A percentile compares a stretch with the other conserved stretches of the same genome.
phyloP scores from a whole-genome alignment of 2,329 filamentous ascomycete species.

The Fusarium penzigii region DNA sequence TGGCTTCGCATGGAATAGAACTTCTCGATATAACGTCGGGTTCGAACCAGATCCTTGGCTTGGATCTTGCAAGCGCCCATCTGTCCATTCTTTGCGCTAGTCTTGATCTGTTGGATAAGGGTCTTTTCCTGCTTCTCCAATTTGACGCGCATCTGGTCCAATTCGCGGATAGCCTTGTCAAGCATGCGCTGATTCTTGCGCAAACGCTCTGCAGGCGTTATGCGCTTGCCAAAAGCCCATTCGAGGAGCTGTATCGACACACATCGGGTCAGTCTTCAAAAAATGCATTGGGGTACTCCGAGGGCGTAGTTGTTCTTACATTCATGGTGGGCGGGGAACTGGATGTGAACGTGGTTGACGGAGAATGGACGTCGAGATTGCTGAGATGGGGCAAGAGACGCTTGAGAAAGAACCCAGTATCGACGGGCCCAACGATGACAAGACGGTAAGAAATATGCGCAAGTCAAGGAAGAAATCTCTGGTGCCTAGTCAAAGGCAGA shows the following conservation, averaged over 20 bases:
- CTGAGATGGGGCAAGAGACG: too few relatives aligned
- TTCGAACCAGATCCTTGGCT: constrained; percentile 93
- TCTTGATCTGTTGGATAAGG: constrained; percentile 92
- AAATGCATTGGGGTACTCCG: constrained; percentile 6
- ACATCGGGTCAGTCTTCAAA: constrained; percentile 21
- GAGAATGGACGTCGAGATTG: neutral
- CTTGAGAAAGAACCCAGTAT: too few relatives aligned
- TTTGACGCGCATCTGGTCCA: constrained; percentile 93
- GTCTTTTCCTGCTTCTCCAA: constrained; percentile 99
- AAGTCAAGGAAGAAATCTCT: constrained; percentile 21
- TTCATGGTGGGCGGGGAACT: constrained; percentile 29
- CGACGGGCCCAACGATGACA: too few relatives aligned
- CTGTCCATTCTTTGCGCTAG: constrained; percentile 96
- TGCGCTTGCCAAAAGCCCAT: constrained; percentile 99
- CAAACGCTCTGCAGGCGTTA: constrained; percentile 91
- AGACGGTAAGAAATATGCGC: constrained; percentile 4
- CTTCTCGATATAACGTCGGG: constrained; percentile 92
- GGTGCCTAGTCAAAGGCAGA: constrained; percentile 3
- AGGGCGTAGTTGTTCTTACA: constrained; percentile 27
- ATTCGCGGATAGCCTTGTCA: constrained; percentile 94
- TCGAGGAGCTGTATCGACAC: constrained; percentile 72
- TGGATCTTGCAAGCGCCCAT: constrained; percentile 99
- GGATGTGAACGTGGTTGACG: constrained; percentile 4
- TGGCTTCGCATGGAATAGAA: constrained; percentile 99
- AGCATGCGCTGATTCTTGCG: constrained; percentile 95